Percentiles rank a stretch among this genome's conserved stretches.
These are phyloP conservation scores for Phytophthora tubulina DNA, from an alignment of 352 stramenopile species.

Conservation along the genomic window DNA sequence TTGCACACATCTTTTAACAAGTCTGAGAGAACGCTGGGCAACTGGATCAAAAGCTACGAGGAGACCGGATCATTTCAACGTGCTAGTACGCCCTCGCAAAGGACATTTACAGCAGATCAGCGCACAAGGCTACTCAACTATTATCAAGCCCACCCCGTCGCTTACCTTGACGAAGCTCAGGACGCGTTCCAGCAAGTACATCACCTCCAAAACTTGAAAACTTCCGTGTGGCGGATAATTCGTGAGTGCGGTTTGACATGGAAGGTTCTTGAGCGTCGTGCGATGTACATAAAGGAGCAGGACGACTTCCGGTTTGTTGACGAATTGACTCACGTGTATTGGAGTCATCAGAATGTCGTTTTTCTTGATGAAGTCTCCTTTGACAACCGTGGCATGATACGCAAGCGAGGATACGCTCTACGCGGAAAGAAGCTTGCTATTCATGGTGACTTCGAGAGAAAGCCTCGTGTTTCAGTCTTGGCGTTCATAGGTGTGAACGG, in stretches of 20 bases:
- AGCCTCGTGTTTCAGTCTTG: no score
- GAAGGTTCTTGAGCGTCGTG: not conserved
- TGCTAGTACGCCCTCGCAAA: no score
- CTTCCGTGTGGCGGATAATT: not conserved
- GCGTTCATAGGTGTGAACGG: not conserved
- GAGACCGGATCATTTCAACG: no score
- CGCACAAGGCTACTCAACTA: no score
- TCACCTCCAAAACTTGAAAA: no score
- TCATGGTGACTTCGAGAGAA: not conserved
- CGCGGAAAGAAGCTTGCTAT: not conserved
- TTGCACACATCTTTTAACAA: no score
- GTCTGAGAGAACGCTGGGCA: no score
- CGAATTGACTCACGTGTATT: not conserved
- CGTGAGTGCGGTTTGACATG: not conserved
- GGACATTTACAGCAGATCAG: no score
- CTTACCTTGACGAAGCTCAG: no score
- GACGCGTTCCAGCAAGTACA: no score
- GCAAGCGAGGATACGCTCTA: not conserved
- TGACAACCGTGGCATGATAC: not conserved
- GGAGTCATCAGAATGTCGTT: not conserved
- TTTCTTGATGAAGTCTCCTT: not conserved
- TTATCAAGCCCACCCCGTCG: no score
- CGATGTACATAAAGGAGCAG: not conserved
- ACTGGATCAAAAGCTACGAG: no score
- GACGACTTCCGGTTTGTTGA: not conserved